A percentile compares a stretch with the other conserved stretches of the same genome.
Conservation (phyloP, 129 eudicot genomes). For the Gnaphalium uliginosum region DNA sequence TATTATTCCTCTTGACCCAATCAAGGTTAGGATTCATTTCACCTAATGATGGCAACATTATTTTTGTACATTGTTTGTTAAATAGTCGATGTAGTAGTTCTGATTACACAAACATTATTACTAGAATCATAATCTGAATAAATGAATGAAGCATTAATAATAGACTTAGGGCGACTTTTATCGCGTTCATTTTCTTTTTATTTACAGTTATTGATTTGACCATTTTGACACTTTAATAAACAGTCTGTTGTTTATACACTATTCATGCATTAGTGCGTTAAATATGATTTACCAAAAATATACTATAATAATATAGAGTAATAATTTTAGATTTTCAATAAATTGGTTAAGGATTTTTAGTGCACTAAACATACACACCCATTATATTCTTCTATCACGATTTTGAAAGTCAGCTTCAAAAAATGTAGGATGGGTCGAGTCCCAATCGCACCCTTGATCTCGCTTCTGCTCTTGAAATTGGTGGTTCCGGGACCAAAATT, state of each 20-base stretch:
- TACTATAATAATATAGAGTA: too few relatives aligned
- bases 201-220: too few relatives aligned
- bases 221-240: too few relatives aligned
- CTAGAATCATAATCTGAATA: not conserved
- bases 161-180: too few relatives aligned
- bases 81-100: too few relatives aligned
- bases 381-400: not conserved
- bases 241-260: too few relatives aligned
- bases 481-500: constrained; percentile 56
- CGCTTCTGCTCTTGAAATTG: constrained; percentile 89
- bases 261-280: not conserved
- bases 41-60: not conserved
- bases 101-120: not conserved
- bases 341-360: not conserved
- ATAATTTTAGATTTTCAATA: not conserved
- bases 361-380: not conserved
- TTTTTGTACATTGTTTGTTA: too few relatives aligned
- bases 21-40: constrained; percentile 49
- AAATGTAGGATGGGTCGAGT: constrained; percentile 67
- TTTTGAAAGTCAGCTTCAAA: not conserved
- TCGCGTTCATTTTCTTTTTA: too few relatives aligned
- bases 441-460: constrained; percentile 97
- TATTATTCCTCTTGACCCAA: constrained; percentile 81
- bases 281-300: too few relatives aligned
- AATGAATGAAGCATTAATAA: too few relatives aligned